Evolutionary conservation across 2,329 filamentous ascomycete genomes (phyloP), one percentile per base, ranked within the genome.

Genomic region (Penicillium hordei): DNA sequence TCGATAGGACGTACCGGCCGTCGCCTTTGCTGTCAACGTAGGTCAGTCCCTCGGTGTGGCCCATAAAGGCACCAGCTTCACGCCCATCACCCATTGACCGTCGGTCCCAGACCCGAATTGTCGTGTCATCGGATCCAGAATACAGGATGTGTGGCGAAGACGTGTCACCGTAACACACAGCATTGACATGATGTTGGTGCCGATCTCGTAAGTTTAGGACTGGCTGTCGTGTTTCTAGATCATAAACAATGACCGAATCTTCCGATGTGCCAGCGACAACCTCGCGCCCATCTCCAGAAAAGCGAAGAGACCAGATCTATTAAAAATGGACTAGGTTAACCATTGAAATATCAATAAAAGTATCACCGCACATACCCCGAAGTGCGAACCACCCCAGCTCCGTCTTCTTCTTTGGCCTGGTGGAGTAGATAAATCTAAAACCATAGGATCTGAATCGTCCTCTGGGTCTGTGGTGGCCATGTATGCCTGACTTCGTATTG

Each of bases 21-120:
- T 96, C 91, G 40, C 90, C 91, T 81, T 97, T 93, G 75, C 89
- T 93, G 70, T 88, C 86, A 34, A 88, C 84, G 60, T 87, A 88
- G 0, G 86, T 88, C 49, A 88, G 65, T 7, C 85, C 85, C 71
- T 88, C 85, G 0, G 84, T 87, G 65, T 88, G 85, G 7, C 85
- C 85, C 36, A 88, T 74, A 70, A 88, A 88, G 12, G 86, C 84
- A 9, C 86, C 85, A 2, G 85, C 86, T 69, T 85, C 84, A 48
- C 85, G 80, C 33, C 84, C 82, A 60, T 86, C 78, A 25, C 81
- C 83, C 79, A 88, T 82, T 36, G 82, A 85, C 49, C 94, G 85
- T 48, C 93, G 85, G 70, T 99, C 94, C 94, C 94, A 99, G 2
- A 99, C 91, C 70, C 96, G 96, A 68, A 97, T 84, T 0, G 91